Percentiles rank a stretch among this genome's conserved stretches.
phyloP scores from a whole-genome alignment of 805 yeast genomes.

The Candida pseudofarinosa region DNA sequence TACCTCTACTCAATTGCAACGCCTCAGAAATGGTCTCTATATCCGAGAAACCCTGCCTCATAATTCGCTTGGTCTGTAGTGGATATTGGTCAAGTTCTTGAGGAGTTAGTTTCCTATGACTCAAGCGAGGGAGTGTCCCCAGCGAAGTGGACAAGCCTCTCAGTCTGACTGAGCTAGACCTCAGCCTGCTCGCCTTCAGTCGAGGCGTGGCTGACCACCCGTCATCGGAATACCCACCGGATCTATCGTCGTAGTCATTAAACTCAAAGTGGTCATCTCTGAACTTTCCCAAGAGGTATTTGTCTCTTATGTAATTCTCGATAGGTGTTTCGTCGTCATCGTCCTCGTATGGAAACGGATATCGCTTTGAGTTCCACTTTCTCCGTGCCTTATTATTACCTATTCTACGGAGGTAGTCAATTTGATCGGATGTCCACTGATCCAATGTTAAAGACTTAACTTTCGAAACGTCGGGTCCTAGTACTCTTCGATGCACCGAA shows the following conservation, averaged over 20 bases:
- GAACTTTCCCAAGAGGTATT: conserved; percentile 63
- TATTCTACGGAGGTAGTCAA: conserved; percentile 39
- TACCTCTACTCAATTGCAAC: conserved; percentile 54
- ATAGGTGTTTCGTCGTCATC: conserved; percentile 52
- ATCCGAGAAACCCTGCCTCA: conserved; percentile 53
- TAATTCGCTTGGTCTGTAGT: conserved; percentile 41
- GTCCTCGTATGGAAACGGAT: conserved; percentile 71
- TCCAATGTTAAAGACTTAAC: conserved; percentile 76
- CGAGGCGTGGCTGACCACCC: conserved; percentile 1
- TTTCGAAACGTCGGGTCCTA: conserved; percentile 54
- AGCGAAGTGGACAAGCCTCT: conserved; percentile 17
- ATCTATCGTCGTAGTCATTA: conserved; percentile 31
- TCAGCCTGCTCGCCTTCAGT: conserved; percentile 5
- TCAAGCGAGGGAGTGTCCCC: conserved; percentile 33
- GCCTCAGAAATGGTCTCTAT: conserved; percentile 62
- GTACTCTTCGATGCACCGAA: conserved; percentile 62
- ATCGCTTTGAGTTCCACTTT: conserved; percentile 65
- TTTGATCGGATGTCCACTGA: conserved; percentile 57
- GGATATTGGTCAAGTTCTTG: conserved; percentile 51
- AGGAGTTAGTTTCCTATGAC: conserved; percentile 51
- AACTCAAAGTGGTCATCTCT: conserved; percentile 35
- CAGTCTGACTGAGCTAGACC: conserved; percentile 20
- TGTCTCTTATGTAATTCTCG: conserved; percentile 58
- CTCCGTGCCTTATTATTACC: conserved; percentile 63
- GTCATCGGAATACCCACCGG: conserved; percentile 19